phyloP scores from a whole-genome alignment of 2,329 filamentous ascomycete genomes.

The Sclerotinia subarctica region DNA sequence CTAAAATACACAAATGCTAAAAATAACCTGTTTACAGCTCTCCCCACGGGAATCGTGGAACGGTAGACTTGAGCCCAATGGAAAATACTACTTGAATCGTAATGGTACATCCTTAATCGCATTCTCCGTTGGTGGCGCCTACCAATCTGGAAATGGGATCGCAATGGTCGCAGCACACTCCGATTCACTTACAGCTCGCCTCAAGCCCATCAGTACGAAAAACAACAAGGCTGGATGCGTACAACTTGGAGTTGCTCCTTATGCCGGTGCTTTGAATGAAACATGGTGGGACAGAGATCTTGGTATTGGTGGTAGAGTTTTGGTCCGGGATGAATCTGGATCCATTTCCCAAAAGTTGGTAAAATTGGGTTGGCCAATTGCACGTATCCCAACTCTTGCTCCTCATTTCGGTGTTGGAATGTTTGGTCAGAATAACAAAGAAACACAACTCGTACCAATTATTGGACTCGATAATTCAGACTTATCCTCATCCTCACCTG shows the following conservation, averaged over 20 bases:
- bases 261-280: slow-evolving; percentile 79
- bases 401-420: slow-evolving; percentile 85
- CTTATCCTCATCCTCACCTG: slow-evolving; percentile 25
- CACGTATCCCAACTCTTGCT: slow-evolving; percentile 84
- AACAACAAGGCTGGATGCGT: slow-evolving; percentile 81
- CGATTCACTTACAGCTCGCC: slow-evolving; percentile 82
- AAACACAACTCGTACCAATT: slow-evolving; percentile 92
- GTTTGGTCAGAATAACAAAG: slow-evolving; percentile 68
- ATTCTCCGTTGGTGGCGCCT: slow-evolving; percentile 77
- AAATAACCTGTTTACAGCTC: slow-evolving; percentile 47
- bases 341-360: slow-evolving; percentile 81
- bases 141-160: slow-evolving; percentile 80
- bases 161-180: slow-evolving; percentile 90
- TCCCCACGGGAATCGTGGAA: slow-evolving; percentile 77
- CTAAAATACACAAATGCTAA: background rate
- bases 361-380: slow-evolving; percentile 92
- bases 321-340: slow-evolving; percentile 72
- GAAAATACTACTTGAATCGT: slow-evolving; percentile 84
- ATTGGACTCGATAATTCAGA: slow-evolving; percentile 80
- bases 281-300: slow-evolving; percentile 99
- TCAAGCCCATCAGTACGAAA: slow-evolving; percentile 88
- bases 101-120: slow-evolving; percentile 85
- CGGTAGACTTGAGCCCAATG: slow-evolving; percentile 67
- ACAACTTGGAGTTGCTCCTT: slow-evolving; percentile 88
- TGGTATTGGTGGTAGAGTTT: slow-evolving; percentile 81